Conservation (phyloP, 805 yeast genomes). For the Kodamaea jinghongensis region DNA sequence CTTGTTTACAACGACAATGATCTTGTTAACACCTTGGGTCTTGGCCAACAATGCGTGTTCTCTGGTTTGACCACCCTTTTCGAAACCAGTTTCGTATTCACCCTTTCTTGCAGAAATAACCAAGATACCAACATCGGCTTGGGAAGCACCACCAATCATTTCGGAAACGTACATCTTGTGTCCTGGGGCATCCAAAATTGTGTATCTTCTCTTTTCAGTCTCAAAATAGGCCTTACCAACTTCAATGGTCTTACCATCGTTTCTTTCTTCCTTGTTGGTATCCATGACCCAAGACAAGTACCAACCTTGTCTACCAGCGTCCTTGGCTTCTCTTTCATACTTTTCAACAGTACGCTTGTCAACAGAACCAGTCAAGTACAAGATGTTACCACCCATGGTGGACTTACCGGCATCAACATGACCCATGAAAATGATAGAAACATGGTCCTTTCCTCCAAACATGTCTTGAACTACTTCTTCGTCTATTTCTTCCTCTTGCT, state of each 20-base stretch:
- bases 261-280: constrained; percentile 97
- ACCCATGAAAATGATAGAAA: constrained; percentile 97
- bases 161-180: constrained; percentile 98
- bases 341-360: constrained; percentile 98
- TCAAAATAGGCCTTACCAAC: constrained; percentile 98
- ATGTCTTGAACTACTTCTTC: constrained; percentile 85
- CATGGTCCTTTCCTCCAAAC: constrained; percentile 97
- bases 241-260: constrained; percentile 98
- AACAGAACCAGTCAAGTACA: constrained; percentile 92
- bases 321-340: constrained; percentile 97
- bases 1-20: constrained; percentile 92
- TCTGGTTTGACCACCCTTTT: constrained; percentile 98
- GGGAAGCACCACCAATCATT: constrained; percentile 99
- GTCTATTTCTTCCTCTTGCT: constrained; percentile 80
- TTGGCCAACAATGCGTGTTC: constrained; percentile 97
- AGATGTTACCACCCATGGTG: constrained; percentile 97
- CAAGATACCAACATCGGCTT: constrained; percentile 96
- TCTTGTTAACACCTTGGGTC: constrained; percentile 95
- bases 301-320: constrained; percentile 99
- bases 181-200: constrained; percentile 98
- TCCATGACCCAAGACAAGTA: constrained; percentile 99
- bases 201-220: constrained; percentile 96
- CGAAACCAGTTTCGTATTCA: constrained; percentile 98
- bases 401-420: constrained; percentile 99
- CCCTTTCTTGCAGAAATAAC: constrained; percentile 99